A percentile compares a stretch with the other conserved stretches of the same genome.
Conservation (phyloP, 1,284 basidiomycete genomes). For the Singerocomus rubriflavus region DNA sequence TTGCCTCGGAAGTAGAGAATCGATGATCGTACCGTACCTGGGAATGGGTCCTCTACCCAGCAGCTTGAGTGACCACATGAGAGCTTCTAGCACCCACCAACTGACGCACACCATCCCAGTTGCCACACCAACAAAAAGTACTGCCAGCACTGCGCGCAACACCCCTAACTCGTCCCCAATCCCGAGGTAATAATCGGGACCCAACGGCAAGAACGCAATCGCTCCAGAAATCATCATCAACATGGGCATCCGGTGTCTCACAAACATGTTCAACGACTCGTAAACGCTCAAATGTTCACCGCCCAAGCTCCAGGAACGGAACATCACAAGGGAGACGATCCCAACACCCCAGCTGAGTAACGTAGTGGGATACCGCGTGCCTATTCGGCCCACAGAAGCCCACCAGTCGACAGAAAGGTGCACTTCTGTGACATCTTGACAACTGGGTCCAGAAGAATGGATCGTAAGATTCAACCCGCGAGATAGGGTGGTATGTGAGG, state of each 20-base stretch:
- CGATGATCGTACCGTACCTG: slow-evolving; percentile 36
- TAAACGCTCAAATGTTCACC: slow-evolving; percentile 43
- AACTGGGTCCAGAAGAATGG: slow-evolving; percentile 53
- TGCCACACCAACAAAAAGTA: slow-evolving; percentile 51
- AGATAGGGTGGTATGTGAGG: slow-evolving; percentile 18
- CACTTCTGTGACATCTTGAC: slow-evolving; percentile 43
- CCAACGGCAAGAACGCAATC: slow-evolving; percentile 56
- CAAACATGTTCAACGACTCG: slow-evolving; percentile 47
- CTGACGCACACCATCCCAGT: slow-evolving; percentile 58
- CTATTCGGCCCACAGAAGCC: slow-evolving; percentile 65
- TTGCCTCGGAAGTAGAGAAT: neutral
- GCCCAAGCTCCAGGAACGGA: slow-evolving; percentile 43
- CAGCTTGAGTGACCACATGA: slow-evolving; percentile 45
- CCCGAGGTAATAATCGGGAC: slow-evolving; percentile 54
- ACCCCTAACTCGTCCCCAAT: slow-evolving; percentile 45
- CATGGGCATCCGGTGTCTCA: slow-evolving; percentile 38
- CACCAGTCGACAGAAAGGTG: slow-evolving; percentile 61
- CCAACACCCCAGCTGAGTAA: slow-evolving; percentile 70
- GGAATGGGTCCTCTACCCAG: slow-evolving; percentile 33
- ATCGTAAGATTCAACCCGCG: slow-evolving; percentile 53
- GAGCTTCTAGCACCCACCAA: slow-evolving; percentile 49
- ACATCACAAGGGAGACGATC: slow-evolving; percentile 55
- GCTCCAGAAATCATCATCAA: slow-evolving; percentile 44
- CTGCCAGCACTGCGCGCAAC: slow-evolving; percentile 49
- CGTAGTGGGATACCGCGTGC: slow-evolving; percentile 70